A percentile compares a stretch with the other conserved stretches of the same genome.
phyloP scores from a whole-genome alignment of 495 filamentous ascomycete genomes.

The Aspergillus avenaceus region DNA sequence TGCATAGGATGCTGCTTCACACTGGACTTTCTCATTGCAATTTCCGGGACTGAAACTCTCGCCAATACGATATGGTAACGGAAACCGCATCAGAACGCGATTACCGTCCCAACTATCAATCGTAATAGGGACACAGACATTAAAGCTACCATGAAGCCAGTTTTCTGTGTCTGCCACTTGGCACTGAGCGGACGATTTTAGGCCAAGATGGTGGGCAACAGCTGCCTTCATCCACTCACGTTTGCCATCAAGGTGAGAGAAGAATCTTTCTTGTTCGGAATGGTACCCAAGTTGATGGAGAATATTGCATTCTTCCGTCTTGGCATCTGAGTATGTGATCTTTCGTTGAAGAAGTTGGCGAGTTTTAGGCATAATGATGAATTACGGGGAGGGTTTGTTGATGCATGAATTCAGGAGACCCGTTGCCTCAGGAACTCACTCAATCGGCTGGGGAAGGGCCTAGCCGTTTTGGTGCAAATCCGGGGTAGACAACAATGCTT shows the following conservation, averaged over 20 bases:
- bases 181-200: constrained; percentile 10
- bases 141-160: constrained; percentile 33
- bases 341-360: not conserved
- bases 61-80: constrained; percentile 30
- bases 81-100: constrained; percentile 27
- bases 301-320: constrained; percentile 21
- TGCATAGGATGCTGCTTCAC: constrained; percentile 23
- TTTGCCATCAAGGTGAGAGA: constrained; percentile 13
- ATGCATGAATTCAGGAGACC: too few relatives aligned
- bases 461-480: too few relatives aligned
- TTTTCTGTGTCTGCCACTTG: constrained; percentile 16
- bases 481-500: too few relatives aligned
- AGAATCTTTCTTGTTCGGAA: constrained; percentile 15
- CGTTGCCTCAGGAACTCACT: too few relatives aligned
- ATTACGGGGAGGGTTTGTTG: too few relatives aligned
- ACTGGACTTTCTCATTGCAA: constrained; percentile 30
- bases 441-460: too few relatives aligned
- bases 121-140: constrained; percentile 28
- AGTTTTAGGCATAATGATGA: not conserved
- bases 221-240: constrained; percentile 5
- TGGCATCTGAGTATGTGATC: constrained; percentile 6
- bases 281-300: constrained; percentile 21
- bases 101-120: constrained; percentile 8
- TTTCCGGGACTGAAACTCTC: constrained; percentile 26
- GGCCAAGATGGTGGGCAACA: constrained; percentile 22